phyloP scores from a whole-genome alignment of 1,284 basidiomycete genomes.

The Ganoderma leucocontextum region DNA sequence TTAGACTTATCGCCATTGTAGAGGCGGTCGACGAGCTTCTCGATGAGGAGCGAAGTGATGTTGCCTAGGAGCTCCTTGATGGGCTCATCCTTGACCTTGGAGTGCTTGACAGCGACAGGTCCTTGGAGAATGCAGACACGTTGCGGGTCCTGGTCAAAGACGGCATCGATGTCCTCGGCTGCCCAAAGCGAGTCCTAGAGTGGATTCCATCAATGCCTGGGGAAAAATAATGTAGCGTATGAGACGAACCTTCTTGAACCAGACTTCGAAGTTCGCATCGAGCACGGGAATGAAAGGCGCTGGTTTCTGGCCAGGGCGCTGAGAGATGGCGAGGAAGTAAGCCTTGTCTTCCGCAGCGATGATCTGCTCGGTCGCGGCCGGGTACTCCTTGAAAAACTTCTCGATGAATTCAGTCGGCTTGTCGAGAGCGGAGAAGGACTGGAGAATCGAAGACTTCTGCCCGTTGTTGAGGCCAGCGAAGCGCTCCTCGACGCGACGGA shows the following conservation, averaged over 20 bases:
- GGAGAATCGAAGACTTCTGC: constrained; percentile 86
- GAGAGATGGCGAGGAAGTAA: constrained; percentile 94
- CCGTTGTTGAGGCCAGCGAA: constrained; percentile 93
- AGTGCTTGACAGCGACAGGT: constrained; percentile 92
- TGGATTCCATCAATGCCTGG: constrained; percentile 26
- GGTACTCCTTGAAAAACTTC: constrained; percentile 87
- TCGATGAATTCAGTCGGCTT: constrained; percentile 83
- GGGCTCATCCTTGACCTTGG: constrained; percentile 90
- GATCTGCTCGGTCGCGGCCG: constrained; percentile 84
- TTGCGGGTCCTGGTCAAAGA: constrained; percentile 98
- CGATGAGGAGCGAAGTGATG: constrained; percentile 82
- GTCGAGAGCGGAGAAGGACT: constrained; percentile 88
- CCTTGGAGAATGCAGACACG: constrained; percentile 98
- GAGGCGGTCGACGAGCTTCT: constrained; percentile 82
- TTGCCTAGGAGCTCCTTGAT: constrained; percentile 92
- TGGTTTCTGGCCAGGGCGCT: constrained; percentile 97
- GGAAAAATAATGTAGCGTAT: constrained; percentile 13
- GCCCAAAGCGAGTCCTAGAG: constrained; percentile 95
- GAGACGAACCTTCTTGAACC: constrained; percentile 92
- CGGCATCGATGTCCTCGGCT: constrained; percentile 97
- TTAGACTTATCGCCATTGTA: constrained; percentile 84
- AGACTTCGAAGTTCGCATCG: constrained; percentile 93
- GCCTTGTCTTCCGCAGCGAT: constrained; percentile 96
- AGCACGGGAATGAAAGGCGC: constrained; percentile 99
- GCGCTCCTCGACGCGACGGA: constrained; percentile 95